Conservation (phyloP, 768 basidiomycete species). For the Candolleomyces eurysporus region DNA sequence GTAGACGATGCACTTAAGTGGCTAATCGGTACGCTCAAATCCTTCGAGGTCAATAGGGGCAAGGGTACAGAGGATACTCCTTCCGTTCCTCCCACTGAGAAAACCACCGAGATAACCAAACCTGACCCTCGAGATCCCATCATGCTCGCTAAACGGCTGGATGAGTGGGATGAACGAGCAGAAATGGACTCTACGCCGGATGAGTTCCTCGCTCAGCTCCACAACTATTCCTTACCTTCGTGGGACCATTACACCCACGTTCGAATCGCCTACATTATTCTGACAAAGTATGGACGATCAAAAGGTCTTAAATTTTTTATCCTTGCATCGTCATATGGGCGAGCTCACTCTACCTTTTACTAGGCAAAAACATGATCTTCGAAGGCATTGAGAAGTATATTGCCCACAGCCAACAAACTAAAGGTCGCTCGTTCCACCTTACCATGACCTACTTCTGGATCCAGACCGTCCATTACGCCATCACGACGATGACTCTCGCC, state of each 20-base stretch:
- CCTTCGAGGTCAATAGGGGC: no score
- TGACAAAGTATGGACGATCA: conserved; percentile 38
- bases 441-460: conserved; percentile 55
- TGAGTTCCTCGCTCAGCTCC: conserved; percentile 35
- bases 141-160: conserved; percentile 31
- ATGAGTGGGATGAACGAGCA: conserved; percentile 33
- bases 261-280: conserved; percentile 40
- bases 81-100: no score
- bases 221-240: conserved; percentile 29
- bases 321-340: no score
- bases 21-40: no score
- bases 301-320: conserved; percentile 27
- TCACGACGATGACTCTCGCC: conserved; percentile 10
- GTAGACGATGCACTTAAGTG: no score
- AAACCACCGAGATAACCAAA: no score
- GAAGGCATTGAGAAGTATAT: conserved; percentile 40
- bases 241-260: conserved; percentile 53
- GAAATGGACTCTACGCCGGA: conserved; percentile 26
- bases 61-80: no score
- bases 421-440: conserved; percentile 38
- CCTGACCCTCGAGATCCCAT: conserved; percentile 17
- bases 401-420: conserved; percentile 30
- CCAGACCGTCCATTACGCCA: conserved; percentile 47
- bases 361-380: conserved; percentile 46
- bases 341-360: no score